Base-by-base conservation (phyloP, 805 yeast genomes). In the Nakazawaea siamensis region DNA sequence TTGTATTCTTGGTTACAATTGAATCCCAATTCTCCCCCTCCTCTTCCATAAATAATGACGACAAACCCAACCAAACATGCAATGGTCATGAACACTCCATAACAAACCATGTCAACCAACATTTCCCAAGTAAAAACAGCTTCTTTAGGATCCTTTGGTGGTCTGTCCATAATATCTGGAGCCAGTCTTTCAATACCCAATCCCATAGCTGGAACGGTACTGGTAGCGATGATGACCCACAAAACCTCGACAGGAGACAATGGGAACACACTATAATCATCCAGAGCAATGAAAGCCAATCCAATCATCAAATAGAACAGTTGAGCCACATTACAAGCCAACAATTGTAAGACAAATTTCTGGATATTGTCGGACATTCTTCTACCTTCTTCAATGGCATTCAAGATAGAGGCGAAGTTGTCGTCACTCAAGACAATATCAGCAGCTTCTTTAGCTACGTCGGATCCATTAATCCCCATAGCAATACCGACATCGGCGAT, bases 181-280 rank as follows among this genome's bases (percentile, higher is more conserved):
- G 68, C 64, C 0, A 85, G 85, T 40, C 60, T 62, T 53, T 80
- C 85, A 37, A 76, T 64, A 34, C 86, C 86, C 35, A 80, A 68
- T 18, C 90, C 88, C 84, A 81, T 80, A 15, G 88, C 88, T 29
- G 90, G 90, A 66, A 80, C 79, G 46, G 86, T 78, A 1, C 87
- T 77, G 1, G 90, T 80, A 27, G 80, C 72, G 50, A 81, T 85
- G 49, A 81, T 71, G 47, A 81, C 73, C 88, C 88, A 81, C 45
- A 81, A 61, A 6, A 79, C 86, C 56, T 81, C 86, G 40, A 81
- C 84, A 7, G 90, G 88, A 40, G 85, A 70, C 39, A 82, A 64
- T 32, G 90, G 88, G 62, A 85, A 85, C 5, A 86, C 95, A 4
- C 94, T 83, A 38, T 63, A 65, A 2, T 73, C 77, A 25, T 70